Evolutionary conservation across 768 basidiomycete species (phyloP).

Genomic region (Dacryopinax primogenitus): DNA sequence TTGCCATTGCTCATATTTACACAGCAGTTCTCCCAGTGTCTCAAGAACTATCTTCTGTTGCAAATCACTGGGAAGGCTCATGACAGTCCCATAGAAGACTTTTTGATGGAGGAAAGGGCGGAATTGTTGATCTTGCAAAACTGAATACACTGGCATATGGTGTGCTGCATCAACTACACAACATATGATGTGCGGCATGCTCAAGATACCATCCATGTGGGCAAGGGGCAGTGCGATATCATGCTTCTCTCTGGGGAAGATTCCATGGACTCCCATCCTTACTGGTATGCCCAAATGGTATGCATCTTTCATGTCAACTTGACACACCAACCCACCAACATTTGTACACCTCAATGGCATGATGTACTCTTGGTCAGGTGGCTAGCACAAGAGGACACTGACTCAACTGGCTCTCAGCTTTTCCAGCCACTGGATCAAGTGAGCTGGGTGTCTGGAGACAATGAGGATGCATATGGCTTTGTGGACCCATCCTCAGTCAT

Average conservation of each 20-base stretch:
- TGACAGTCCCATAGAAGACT: not conserved
- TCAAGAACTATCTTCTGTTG: not conserved
- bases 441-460: slow-evolving; percentile 28
- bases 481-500: slow-evolving; percentile 34
- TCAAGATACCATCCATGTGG: slow-evolving; percentile 8
- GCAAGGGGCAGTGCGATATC: slow-evolving; percentile 1
- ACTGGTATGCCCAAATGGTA: slow-evolving; percentile 14
- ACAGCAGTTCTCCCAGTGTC: not conserved
- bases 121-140: not conserved
- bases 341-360: not conserved
- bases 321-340: not conserved
- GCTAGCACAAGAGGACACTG: not conserved
- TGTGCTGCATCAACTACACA: slow-evolving; percentile 9
- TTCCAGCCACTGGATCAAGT: slow-evolving; percentile 27
- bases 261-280: not conserved
- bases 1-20: not conserved
- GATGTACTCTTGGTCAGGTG: not conserved
- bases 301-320: slow-evolving; percentile 12
- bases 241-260: slow-evolving; percentile 7
- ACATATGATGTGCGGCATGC: slow-evolving; percentile 12
- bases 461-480: slow-evolving; percentile 33
- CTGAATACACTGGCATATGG: slow-evolving; percentile 2
- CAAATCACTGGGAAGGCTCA: not conserved
- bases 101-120: not conserved
- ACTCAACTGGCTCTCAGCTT: slow-evolving; percentile 15